Evolutionary conservation across 345 rosid genomes (phyloP).

Genomic region (Stellera chamaejasme): DNA sequence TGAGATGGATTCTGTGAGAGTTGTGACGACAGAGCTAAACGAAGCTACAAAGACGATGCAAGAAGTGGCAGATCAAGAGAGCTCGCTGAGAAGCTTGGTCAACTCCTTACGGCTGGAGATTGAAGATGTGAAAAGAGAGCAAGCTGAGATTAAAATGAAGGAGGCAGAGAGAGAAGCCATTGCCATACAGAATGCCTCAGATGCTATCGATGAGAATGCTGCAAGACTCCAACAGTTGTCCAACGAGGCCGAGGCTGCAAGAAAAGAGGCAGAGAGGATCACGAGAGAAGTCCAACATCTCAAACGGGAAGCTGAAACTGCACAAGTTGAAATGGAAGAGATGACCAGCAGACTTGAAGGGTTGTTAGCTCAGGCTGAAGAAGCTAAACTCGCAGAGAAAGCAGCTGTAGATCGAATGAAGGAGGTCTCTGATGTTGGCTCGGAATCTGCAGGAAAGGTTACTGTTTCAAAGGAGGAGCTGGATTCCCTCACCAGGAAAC

Average conservation of each 20-base stretch:
- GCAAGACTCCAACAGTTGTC: conserved; percentile 23
- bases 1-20: conserved; percentile 42
- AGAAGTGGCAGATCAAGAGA: conserved; percentile 54
- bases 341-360: conserved; percentile 39
- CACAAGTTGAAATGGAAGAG: conserved; percentile 26
- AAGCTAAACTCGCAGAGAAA: conserved; percentile 49
- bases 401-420: conserved; percentile 43
- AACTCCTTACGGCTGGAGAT: conserved; percentile 37
- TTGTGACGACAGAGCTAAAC: conserved; percentile 51
- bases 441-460: conserved; percentile 29
- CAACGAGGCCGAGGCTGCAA: conserved; percentile 42
- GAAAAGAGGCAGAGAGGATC: conserved; percentile 43
- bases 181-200: conserved; percentile 7
- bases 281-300: conserved; percentile 25
- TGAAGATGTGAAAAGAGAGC: conserved; percentile 42
- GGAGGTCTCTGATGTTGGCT: conserved; percentile 22
- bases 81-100: conserved; percentile 36
- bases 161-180: conserved; percentile 27
- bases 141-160: conserved; percentile 19
- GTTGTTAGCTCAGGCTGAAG: conserved; percentile 35
- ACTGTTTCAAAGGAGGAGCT: conserved; percentile 47
- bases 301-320: conserved; percentile 42
- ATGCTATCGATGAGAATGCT: conserved; percentile 11
- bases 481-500: conserved; percentile 41
- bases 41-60: conserved; percentile 65